phyloP scores from a whole-genome alignment of 129 eudicot species.

The Lonicera japonica region DNA sequence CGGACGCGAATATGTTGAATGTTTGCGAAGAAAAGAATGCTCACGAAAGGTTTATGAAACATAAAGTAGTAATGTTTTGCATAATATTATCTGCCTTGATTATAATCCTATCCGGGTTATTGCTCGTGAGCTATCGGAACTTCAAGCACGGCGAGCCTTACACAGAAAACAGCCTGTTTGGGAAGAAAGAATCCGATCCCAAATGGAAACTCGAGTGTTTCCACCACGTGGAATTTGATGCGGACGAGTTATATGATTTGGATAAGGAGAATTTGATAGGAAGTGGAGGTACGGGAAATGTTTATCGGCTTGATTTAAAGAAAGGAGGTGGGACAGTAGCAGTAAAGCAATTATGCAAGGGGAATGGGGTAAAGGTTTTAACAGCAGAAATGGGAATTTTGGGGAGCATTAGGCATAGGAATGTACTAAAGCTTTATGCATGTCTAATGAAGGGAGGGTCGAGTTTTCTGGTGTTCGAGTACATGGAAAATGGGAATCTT shows the following conservation, averaged over 20 bases:
- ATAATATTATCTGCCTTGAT: slow-evolving; percentile 37
- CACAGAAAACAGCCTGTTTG: slow-evolving; percentile 16
- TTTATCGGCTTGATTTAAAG: slow-evolving; percentile 69
- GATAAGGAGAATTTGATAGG: slow-evolving; percentile 80
- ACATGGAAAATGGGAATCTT: slow-evolving; percentile 78
- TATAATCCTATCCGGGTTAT: slow-evolving; percentile 36
- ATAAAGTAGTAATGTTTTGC: slow-evolving; percentile 33
- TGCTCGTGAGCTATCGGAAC: slow-evolving; percentile 46
- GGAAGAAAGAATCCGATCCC: slow-evolving; percentile 27
- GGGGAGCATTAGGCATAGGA: slow-evolving; percentile 74
- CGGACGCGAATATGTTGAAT: slow-evolving; percentile 25
- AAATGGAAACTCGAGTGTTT: slow-evolving; percentile 76
- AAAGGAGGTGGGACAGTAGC: slow-evolving; percentile 69
- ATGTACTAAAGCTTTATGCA: slow-evolving; percentile 74
- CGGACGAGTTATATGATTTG: slow-evolving; percentile 51
- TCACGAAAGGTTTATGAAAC: slow-evolving; percentile 21
- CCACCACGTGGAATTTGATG: slow-evolving; percentile 75
- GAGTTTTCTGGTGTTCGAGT: slow-evolving; percentile 76
- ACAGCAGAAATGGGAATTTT: slow-evolving; percentile 69
- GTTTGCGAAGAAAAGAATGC: slow-evolving; percentile 33
- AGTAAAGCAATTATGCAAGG: slow-evolving; percentile 72
- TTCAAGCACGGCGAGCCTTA: slow-evolving; percentile 23
- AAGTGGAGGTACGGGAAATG: slow-evolving; percentile 85
- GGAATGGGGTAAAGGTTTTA: slow-evolving; percentile 40
- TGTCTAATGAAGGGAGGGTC: slow-evolving; percentile 57